Percentiles rank a stretch among this genome's conserved stretches.
Evolutionary conservation across 441 rosid genomes (phyloP).

Genomic region (Jatropha podagrica): DNA sequence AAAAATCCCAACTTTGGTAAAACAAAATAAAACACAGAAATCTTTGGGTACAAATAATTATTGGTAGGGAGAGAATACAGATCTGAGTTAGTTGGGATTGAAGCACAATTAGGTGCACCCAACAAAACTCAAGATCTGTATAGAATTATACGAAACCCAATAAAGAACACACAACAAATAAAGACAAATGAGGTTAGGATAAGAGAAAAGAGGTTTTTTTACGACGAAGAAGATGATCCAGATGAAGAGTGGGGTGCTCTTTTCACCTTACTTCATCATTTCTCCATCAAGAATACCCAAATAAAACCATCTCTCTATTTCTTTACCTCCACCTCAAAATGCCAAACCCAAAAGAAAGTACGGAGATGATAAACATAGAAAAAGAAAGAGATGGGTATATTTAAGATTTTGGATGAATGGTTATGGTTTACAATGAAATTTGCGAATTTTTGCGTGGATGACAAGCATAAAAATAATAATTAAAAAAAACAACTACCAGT

Average conservation of each 20-base stretch:
- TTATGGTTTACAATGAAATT: constrained; percentile 5
- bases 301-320: not conserved
- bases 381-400: not conserved
- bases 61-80: constrained; percentile 19
- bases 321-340: constrained; percentile 5
- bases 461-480: not conserved
- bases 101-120: constrained; percentile 23
- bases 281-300: not conserved
- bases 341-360: constrained; percentile 13
- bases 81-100: constrained; percentile 37
- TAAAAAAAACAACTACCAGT: not conserved
- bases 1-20: constrained; percentile 6
- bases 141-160: not conserved
- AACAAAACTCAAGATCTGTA: constrained; percentile 27
- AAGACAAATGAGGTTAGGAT: not conserved
- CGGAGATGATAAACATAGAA: not conserved
- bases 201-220: not conserved
- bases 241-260: constrained; percentile 12
- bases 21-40: constrained; percentile 7
- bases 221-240: constrained; percentile 6
- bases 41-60: not conserved
- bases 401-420: constrained; percentile 8
- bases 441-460: not conserved
- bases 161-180: not conserved
- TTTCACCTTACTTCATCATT: constrained; percentile 12